Evolutionary conservation across 2,329 filamentous ascomycete genomes (phyloP).

Genomic region (Penicillium hordei): DNA sequence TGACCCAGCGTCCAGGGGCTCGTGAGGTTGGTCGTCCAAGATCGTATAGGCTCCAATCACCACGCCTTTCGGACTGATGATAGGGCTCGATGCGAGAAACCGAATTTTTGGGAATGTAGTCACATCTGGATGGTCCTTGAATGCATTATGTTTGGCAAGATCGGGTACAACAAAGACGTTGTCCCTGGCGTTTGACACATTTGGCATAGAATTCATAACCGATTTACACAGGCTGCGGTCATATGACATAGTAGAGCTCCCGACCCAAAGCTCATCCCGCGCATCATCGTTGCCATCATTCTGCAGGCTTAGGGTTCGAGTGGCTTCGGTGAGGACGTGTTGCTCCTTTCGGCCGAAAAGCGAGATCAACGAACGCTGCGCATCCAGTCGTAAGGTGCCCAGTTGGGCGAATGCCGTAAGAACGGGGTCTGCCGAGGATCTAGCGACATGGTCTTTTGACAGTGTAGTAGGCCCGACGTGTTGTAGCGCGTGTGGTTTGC

Average conservation of each 20-base stretch:
- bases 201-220: not conserved
- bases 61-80: constrained; percentile 54
- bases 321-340: constrained; percentile 31
- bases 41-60: constrained; percentile 60
- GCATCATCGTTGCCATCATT: constrained; percentile 9
- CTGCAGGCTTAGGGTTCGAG: constrained; percentile 20
- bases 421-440: constrained; percentile 16
- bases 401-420: constrained; percentile 32
- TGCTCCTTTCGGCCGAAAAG: constrained; percentile 28
- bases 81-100: constrained; percentile 59
- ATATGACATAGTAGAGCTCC: constrained; percentile 18
- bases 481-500: not conserved
- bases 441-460: not conserved
- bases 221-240: constrained; percentile 15
- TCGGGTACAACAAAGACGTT: constrained; percentile 31
- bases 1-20: constrained; percentile 43
- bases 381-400: constrained; percentile 24
- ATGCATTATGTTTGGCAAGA: constrained; percentile 32
- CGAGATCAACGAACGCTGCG: constrained; percentile 27
- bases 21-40: constrained; percentile 54
- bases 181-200: not conserved
- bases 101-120: constrained; percentile 28
- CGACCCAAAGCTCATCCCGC: constrained; percentile 14
- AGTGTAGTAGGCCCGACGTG: constrained; percentile 4
- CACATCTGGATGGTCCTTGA: constrained; percentile 33